These are phyloP conservation scores for Colletotrichum siamense DNA, from an alignment of 2,329 filamentous ascomycete genomes.

Conservation along the genomic window DNA sequence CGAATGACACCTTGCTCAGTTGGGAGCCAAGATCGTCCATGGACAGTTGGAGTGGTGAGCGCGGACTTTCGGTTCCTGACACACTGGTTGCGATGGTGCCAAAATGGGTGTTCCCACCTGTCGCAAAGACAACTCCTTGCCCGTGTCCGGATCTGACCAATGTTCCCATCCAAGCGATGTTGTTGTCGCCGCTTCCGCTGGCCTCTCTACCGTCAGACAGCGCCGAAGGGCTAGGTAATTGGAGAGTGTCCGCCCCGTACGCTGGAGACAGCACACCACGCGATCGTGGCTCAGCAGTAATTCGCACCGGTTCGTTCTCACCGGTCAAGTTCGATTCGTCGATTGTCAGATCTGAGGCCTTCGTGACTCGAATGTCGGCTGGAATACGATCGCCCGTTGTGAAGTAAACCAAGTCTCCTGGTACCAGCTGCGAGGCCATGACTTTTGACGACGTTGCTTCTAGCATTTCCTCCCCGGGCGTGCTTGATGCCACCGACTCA, in stretches of 20 bases:
- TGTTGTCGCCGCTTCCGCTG: conserved; percentile 76
- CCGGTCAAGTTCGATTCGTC: conserved; percentile 97
- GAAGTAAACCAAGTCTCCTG: conserved; percentile 91
- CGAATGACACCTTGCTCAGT: conserved; percentile 95
- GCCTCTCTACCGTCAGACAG: conserved; percentile 67
- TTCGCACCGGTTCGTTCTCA: conserved; percentile 90
- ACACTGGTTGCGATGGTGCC: conserved; percentile 94
- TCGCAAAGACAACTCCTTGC: conserved; percentile 96
- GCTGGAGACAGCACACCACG: conserved; percentile 35
- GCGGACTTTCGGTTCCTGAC: conserved; percentile 91
- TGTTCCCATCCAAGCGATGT: conserved; percentile 98
- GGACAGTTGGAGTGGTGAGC: conserved; percentile 90
- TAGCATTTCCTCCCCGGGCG: conserved; percentile 66
- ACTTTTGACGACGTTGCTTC: conserved; percentile 83
- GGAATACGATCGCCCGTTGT: conserved; percentile 96
- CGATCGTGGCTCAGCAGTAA: conserved; percentile 68
- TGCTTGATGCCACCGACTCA: conserved; percentile 45
- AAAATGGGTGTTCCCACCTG: conserved; percentile 92
- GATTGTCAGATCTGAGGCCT: conserved; percentile 87
- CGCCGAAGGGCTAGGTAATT: conserved; percentile 43
- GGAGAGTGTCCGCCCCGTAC: conserved; percentile 31
- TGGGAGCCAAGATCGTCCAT: conserved; percentile 99
- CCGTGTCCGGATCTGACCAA: conserved; percentile 94
- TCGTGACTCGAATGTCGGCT: conserved; percentile 92
- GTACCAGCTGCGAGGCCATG: conserved; percentile 85